A percentile compares a stretch with the other conserved stretches of the same genome.
Conservation (phyloP, 2,329 filamentous ascomycete genomes). For the Chrysosporium keratinophilum region DNA sequence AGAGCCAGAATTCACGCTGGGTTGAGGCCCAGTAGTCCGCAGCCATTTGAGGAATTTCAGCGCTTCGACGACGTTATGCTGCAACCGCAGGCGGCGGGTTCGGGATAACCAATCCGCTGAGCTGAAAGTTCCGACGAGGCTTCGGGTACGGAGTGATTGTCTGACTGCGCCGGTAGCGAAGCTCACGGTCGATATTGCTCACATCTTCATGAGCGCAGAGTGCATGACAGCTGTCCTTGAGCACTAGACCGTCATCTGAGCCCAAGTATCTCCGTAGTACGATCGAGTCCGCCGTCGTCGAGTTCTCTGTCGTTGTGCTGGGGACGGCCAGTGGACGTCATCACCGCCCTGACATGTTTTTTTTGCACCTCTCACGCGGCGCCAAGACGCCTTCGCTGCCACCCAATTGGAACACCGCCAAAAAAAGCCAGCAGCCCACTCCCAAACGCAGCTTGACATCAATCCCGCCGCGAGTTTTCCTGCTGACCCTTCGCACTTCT, state of each 20-base stretch:
- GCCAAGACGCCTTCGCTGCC: not conserved
- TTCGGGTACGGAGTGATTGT: not conserved
- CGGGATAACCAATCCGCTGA: not conserved
- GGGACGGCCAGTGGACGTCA: not conserved
- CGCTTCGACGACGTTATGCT: not conserved
- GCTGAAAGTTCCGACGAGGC: not conserved
- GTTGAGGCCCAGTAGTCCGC: conserved; percentile 96
- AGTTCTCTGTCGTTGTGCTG: not conserved
- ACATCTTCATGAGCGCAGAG: not conserved
- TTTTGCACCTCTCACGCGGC: not conserved
- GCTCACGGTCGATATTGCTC: not conserved
- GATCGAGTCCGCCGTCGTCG: not conserved
- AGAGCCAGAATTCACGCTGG: conserved; percentile 82
- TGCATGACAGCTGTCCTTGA: not conserved
- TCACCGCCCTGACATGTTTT: not conserved
- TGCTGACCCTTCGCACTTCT: conserved; percentile 1
- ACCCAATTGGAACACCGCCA: conserved; percentile 1
- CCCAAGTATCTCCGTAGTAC: not conserved
- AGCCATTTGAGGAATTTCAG: conserved; percentile 52
- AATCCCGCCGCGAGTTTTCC: conserved; percentile 1
- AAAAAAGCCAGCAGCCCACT: conserved; percentile 10
- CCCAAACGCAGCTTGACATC: conserved; percentile 8
- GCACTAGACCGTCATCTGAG: not conserved
- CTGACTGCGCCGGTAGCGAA: not conserved
- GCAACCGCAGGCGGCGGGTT: too few relatives aligned